Conservation (phyloP, 768 basidiomycete genomes). For the Stropharia rugosoannulata region DNA sequence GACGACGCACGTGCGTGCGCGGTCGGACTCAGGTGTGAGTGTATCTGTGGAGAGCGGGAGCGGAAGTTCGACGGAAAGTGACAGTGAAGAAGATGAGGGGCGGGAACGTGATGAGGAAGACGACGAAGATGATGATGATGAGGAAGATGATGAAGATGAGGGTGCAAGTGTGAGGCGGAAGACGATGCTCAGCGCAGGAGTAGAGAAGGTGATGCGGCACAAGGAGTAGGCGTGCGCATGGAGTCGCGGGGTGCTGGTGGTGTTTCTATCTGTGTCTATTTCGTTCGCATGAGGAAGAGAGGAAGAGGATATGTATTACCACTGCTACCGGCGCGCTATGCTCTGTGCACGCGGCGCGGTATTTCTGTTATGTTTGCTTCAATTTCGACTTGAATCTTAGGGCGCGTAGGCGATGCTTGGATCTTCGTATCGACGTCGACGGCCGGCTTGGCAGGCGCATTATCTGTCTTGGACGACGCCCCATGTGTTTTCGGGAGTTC, state of each 20-base stretch:
- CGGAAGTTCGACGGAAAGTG: conserved; percentile 15
- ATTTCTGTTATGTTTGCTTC: not conserved
- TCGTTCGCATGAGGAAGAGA: not conserved
- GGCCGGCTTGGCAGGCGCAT: too few relatives aligned
- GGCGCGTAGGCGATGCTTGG: too few relatives aligned
- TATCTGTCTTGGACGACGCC: too few relatives aligned
- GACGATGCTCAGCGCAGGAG: conserved; percentile 41
- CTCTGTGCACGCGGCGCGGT: not conserved
- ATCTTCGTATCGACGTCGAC: too few relatives aligned
- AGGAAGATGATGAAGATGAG: conserved; percentile 19
- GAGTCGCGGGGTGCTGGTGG: not conserved
- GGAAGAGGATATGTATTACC: not conserved
- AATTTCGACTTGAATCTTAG: too few relatives aligned
- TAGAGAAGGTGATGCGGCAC: conserved; percentile 51
- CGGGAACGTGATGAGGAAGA: conserved; percentile 14
- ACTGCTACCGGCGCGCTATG: not conserved
- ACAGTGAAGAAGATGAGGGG: conserved; percentile 15
- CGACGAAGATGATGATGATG: conserved; percentile 11
- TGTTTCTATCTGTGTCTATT: not conserved
- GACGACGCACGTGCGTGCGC: not conserved
- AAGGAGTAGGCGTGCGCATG: conserved; percentile 14
- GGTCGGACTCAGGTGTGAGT: conserved; percentile 11
- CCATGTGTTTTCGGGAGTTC: too few relatives aligned
- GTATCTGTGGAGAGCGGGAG: conserved; percentile 9
- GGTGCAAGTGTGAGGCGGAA: conserved; percentile 24